Conservation (phyloP, 306 rosid species). For the Sophora flavescens region DNA sequence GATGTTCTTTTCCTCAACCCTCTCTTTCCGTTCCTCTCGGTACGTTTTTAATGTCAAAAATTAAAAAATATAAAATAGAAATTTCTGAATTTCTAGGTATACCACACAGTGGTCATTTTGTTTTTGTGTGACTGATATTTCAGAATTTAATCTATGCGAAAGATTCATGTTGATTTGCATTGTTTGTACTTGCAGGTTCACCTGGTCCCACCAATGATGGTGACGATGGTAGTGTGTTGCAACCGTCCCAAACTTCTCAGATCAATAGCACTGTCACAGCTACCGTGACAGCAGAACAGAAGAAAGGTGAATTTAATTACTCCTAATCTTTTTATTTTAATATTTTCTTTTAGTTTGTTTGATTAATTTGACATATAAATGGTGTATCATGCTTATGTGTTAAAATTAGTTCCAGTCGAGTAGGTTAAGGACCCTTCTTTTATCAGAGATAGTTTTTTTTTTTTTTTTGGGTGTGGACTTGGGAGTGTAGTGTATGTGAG, state of each 20-base stretch:
- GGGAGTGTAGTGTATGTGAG: background rate
- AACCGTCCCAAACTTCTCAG: slow-evolving; percentile 47
- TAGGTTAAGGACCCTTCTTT: too few relatives aligned
- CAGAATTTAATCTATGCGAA: slow-evolving; percentile 6
- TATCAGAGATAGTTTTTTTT: too few relatives aligned
- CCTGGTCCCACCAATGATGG: slow-evolving; percentile 29
- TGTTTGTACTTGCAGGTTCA: slow-evolving; percentile 48
- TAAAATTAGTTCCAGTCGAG: background rate
- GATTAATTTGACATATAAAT: slow-evolving; percentile 29
- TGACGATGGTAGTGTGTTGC: slow-evolving; percentile 30
- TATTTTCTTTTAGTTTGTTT: slow-evolving; percentile 1
- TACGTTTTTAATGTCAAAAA: too few relatives aligned
- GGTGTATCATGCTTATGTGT: slow-evolving; percentile 8
- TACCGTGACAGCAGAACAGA: slow-evolving; percentile 38
- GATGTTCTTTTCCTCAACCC: too few relatives aligned
- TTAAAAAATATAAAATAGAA: too few relatives aligned
- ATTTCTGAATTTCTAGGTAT: too few relatives aligned
- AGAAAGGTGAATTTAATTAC: slow-evolving; percentile 39
- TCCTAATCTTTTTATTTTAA: background rate
- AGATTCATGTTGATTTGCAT: slow-evolving; percentile 34
- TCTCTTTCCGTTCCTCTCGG: too few relatives aligned
- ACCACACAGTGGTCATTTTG: too few relatives aligned
- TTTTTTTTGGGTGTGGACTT: background rate
- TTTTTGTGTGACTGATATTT: background rate
- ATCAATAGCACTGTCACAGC: slow-evolving; percentile 28